phyloP scores from a whole-genome alignment of 139 green algal species.

The Pedinophyceae sp. region DNA sequence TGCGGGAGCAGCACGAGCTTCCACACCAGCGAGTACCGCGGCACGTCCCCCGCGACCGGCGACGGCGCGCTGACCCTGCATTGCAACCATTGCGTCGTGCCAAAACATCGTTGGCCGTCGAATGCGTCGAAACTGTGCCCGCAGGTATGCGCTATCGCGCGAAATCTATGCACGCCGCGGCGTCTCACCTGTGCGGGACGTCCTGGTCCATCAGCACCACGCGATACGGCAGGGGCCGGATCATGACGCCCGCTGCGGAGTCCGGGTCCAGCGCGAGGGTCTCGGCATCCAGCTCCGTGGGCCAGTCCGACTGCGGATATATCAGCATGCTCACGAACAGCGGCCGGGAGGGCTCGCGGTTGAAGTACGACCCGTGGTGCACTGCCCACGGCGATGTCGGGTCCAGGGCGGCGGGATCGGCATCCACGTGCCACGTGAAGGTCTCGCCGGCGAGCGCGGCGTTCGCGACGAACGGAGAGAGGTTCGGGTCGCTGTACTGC shows the following conservation, averaged over 20 bases:
- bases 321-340: slow-evolving; percentile 65
- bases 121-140: too few relatives aligned
- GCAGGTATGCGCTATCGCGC: not conserved
- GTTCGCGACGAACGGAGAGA: slow-evolving; percentile 53
- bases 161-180: not conserved
- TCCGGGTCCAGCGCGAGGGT: slow-evolving; percentile 64
- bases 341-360: slow-evolving; percentile 35
- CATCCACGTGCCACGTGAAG: slow-evolving; percentile 68
- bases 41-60: slow-evolving; percentile 5
- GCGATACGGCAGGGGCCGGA: slow-evolving; percentile 20
- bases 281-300: slow-evolving; percentile 46
- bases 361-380: slow-evolving; percentile 52
- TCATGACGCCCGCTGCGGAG: slow-evolving; percentile 47
- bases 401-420: slow-evolving; percentile 21
- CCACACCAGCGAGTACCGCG: slow-evolving; percentile 45
- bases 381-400: slow-evolving; percentile 18
- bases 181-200: slow-evolving; percentile 24
- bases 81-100: too few relatives aligned
- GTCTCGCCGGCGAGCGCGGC: slow-evolving; percentile 46
- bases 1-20: slow-evolving; percentile 41
- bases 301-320: slow-evolving; percentile 63
- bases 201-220: slow-evolving; percentile 41
- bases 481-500: not conserved
- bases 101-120: too few relatives aligned
- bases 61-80: not conserved